These are phyloP conservation scores for Wickerhamomyces sp. DNA, from an alignment of 1,139 yeast species.

Conservation along the genomic window DNA sequence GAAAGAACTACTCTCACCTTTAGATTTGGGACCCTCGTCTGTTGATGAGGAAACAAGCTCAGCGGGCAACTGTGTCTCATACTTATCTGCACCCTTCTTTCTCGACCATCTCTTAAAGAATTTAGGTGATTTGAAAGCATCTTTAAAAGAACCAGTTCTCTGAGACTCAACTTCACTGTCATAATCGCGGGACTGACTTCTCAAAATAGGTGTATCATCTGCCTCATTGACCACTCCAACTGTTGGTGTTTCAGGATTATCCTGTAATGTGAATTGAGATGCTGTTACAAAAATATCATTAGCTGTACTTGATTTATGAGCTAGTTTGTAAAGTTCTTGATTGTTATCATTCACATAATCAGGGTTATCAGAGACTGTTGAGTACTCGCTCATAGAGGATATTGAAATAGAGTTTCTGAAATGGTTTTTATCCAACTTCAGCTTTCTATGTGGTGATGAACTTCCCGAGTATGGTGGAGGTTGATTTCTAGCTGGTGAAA, in stretches of 20 bases:
- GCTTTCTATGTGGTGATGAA: constrained; percentile 1
- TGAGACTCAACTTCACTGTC: neutral
- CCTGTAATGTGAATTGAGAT: constrained; percentile 30
- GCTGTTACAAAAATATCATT: constrained; percentile 41
- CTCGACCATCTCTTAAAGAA: constrained; percentile 20
- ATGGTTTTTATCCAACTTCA: neutral
- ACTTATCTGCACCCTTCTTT: neutral
- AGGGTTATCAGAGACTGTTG: constrained; percentile 16
- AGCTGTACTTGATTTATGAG: constrained; percentile 20
- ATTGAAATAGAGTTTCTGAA: constrained; percentile 13
- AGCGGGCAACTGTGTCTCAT: too few relatives aligned
- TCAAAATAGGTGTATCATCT: neutral
- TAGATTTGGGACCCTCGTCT: neutral
- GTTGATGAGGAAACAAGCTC: neutral
- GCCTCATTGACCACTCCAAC: neutral
- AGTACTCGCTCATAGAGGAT: constrained; percentile 20
- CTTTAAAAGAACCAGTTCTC: constrained; percentile 1
- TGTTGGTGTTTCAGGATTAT: neutral
- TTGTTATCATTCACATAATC: constrained; percentile 7
- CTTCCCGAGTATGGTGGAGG: neutral
- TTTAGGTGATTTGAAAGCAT: constrained; percentile 12
- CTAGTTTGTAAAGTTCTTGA: constrained; percentile 22
- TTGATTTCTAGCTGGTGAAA: neutral
- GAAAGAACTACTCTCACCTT: neutral
- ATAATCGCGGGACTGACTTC: neutral